Evolutionary conservation across 2,329 filamentous ascomycete species (phyloP), one percentile per base, ranked within the genome.

Genomic region (Colletotrichum sp.): DNA sequence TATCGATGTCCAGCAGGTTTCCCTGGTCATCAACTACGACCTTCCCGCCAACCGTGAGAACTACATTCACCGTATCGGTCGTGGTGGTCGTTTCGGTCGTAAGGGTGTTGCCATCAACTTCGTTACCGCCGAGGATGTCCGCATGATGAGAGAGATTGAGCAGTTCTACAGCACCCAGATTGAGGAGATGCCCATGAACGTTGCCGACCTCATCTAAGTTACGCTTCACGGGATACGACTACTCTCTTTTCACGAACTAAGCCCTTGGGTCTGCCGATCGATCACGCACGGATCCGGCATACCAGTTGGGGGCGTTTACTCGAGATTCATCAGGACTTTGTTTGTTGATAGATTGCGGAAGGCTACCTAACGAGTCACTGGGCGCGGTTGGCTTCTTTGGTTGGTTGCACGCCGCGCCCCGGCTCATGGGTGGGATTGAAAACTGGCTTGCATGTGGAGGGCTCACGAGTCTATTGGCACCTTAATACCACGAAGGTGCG

Each of bases 61-160:
- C 93, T 99, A 99, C 93, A 99, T 99, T 85, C 97, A 99, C 90
- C 95, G 97, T 87, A 99, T 99, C 85, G 97, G 97, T 92, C 96
- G 97, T 93, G 96, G 96, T 90, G 97, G 97, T 90, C 96, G 97
- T 91, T 99, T 99, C 91, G 97, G 97, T 88, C 96, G 97, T 88
- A 99, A 99, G 94, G 97, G 97, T 94, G 97, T 99, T 87, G 97
- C 97, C 84, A 99, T 99, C 93, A 99, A 99, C 95, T 99, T 99
- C 87, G 97, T 99, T 87, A 99, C 96, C 78, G 95, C 96, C 83
- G 97, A 99, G 81, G 97, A 99, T 89, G 97, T 99, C 84, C 96
- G 96, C 88, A 99, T 99, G 95, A 98, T 99, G 95, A 93, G 97
- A 87, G 97, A 99, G 89, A 99, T 99, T 83, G 97, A 99, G 89